Evolutionary conservation across 441 rosid species (phyloP).

Genomic region (Theobroma grandiflorum): DNA sequence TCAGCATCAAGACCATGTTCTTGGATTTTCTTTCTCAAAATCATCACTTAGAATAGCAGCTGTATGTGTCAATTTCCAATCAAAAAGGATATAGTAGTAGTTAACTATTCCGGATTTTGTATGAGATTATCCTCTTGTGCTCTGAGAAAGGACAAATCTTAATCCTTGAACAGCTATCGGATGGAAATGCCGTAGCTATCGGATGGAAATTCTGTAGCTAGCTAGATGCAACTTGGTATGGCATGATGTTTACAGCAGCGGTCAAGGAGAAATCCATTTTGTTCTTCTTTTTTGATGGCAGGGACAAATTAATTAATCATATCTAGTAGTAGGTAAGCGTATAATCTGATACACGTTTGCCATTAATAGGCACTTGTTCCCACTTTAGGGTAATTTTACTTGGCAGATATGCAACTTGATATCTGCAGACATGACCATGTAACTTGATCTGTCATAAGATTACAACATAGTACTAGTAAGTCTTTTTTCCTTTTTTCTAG

Average conservation of each 20-base stretch:
- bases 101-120: no score
- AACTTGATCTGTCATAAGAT: no score
- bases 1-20: neutral
- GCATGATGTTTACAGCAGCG: neutral
- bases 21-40: no score
- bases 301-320: no score
- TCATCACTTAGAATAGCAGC: no score
- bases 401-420: neutral
- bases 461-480: no score
- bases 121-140: no score
- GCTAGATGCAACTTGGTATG: neutral
- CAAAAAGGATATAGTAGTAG: neutral
- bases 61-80: neutral
- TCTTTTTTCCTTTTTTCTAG: no score
- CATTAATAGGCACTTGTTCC: neutral
- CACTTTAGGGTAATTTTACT: neutral
- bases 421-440: no score
- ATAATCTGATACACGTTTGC: no score
- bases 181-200: neutral
- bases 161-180: neutral
- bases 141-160: neutral
- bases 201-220: neutral
- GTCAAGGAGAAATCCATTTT: neutral
- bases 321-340: no score
- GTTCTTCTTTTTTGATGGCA: neutral